These are phyloP conservation scores for Persicaria tinctoria DNA, from an alignment of 148 eudicot species.

Conservation along the genomic window DNA sequence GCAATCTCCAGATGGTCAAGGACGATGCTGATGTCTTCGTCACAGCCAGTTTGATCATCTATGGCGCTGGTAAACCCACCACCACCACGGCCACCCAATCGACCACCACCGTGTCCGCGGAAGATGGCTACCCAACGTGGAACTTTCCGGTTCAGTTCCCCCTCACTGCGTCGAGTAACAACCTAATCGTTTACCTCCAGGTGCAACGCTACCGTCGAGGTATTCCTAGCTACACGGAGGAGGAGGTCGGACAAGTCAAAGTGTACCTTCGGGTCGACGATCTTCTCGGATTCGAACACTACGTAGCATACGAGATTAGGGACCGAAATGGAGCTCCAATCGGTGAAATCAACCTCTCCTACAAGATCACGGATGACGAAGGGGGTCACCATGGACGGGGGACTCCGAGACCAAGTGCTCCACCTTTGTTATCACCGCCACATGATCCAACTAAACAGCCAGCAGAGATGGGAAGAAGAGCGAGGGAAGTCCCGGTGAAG, in stretches of 20 bases:
- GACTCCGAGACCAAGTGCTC: not conserved
- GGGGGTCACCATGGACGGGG: not conserved
- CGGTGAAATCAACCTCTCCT: conserved; percentile 6
- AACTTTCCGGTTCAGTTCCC: conserved; percentile 1
- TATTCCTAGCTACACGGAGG: not conserved
- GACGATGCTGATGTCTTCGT: conserved; percentile 7
- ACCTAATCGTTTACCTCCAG: not conserved
- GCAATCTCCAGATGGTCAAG: not conserved
- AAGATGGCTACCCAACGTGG: not conserved
- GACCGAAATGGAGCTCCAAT: not conserved
- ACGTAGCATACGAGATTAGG: not conserved
- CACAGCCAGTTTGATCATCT: conserved; percentile 8
- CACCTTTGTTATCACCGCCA: not conserved
- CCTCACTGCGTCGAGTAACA: not conserved
- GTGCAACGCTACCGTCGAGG: not conserved
- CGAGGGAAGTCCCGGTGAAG: not conserved
- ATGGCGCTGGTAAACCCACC: not conserved
- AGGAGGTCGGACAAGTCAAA: conserved; percentile 4
- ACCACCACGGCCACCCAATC: not conserved
- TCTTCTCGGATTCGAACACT: not conserved
- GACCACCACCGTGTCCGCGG: not conserved
- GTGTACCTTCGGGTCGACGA: not conserved
- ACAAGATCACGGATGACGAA: not conserved
- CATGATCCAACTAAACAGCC: not conserved
- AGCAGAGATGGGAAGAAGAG: not conserved